Evolutionary conservation across 2,329 filamentous ascomycete species (phyloP).

Genomic region (Cyphellophora europaea): DNA sequence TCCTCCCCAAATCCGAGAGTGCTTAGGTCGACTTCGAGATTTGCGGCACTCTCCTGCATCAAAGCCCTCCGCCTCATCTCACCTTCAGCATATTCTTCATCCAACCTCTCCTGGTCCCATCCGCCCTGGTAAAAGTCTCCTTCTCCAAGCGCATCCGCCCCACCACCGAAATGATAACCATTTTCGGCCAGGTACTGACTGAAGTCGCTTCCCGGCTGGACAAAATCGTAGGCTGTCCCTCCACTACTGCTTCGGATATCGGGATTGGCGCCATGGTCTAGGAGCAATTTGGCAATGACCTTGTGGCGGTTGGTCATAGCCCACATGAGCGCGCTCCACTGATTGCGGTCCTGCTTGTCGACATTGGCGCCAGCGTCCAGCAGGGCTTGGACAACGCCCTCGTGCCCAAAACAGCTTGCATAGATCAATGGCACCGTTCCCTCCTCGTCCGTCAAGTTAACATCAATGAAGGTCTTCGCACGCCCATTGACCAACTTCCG

Average conservation of each 20-base stretch:
- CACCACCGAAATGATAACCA: constrained; percentile 58
- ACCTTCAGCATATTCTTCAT: constrained; percentile 89
- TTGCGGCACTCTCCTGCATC: constrained; percentile 98
- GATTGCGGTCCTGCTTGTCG: constrained; percentile 88
- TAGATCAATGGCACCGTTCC: constrained; percentile 96
- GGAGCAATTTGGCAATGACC: constrained; percentile 80
- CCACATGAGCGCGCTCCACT: constrained; percentile 99
- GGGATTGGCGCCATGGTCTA: constrained; percentile 90
- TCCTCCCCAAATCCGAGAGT: constrained; percentile 95
- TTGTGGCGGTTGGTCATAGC: constrained; percentile 99
- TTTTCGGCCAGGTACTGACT: constrained; percentile 91
- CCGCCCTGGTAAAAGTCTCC: constrained; percentile 85
- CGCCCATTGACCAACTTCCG: constrained; percentile 64
- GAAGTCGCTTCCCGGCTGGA: constrained; percentile 90
- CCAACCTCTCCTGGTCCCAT: constrained; percentile 80
- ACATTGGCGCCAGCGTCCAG: constrained; percentile 80
- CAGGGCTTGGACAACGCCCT: constrained; percentile 73
- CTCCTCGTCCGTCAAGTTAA: constrained; percentile 84
- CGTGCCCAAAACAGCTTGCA: constrained; percentile 94
- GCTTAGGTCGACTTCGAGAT: constrained; percentile 89
- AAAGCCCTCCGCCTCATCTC: constrained; percentile 84
- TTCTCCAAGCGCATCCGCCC: constrained; percentile 57
- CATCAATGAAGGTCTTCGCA: constrained; percentile 66
- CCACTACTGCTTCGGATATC: constrained; percentile 92
- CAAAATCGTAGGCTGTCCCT: constrained; percentile 90